phyloP scores from a whole-genome alignment of 805 yeast species.

The Ogataea paraovalis region DNA sequence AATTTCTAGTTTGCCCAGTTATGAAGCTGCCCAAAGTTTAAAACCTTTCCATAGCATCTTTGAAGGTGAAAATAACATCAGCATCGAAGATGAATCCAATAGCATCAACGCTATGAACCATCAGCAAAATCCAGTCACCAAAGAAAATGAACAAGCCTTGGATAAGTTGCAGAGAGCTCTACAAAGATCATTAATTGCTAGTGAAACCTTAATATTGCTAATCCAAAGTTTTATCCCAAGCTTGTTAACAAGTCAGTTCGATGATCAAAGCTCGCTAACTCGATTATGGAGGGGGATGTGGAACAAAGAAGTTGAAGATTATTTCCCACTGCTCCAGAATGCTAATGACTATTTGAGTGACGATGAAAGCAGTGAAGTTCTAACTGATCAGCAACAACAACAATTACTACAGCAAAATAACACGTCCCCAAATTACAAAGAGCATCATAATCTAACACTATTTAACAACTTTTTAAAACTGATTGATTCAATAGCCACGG shows the following conservation, averaged over 20 bases:
- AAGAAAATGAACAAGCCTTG: slow-evolving; percentile 1
- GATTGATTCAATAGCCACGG: slow-evolving; percentile 77
- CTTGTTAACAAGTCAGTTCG: slow-evolving; percentile 16
- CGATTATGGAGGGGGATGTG: slow-evolving; percentile 32
- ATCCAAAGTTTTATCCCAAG: slow-evolving; percentile 18
- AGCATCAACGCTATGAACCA: not conserved
- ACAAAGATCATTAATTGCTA: slow-evolving; percentile 26
- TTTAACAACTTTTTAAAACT: slow-evolving; percentile 65
- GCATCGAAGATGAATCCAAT: not conserved
- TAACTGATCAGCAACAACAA: not conserved
- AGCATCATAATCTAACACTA: slow-evolving; percentile 26
- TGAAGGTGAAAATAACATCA: slow-evolving; percentile 21
- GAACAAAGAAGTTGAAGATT: slow-evolving; percentile 21
- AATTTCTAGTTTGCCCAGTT: slow-evolving; percentile 12
- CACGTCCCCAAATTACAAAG: slow-evolving; percentile 7
- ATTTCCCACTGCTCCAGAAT: slow-evolving; percentile 8
- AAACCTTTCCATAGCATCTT: slow-evolving; percentile 12
- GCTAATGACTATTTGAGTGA: slow-evolving; percentile 9
- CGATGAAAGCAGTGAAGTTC: slow-evolving; percentile 8
- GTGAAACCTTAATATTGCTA: slow-evolving; percentile 27
- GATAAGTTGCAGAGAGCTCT: slow-evolving; percentile 22
- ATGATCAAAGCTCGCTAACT: slow-evolving; percentile 16
- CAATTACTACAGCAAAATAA: too few relatives aligned
- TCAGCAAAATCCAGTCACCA: not conserved
- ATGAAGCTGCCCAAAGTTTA: slow-evolving; percentile 4